Base-by-base conservation (phyloP, 352 stramenopile species). In the Phytophthora foliorum region DNA sequence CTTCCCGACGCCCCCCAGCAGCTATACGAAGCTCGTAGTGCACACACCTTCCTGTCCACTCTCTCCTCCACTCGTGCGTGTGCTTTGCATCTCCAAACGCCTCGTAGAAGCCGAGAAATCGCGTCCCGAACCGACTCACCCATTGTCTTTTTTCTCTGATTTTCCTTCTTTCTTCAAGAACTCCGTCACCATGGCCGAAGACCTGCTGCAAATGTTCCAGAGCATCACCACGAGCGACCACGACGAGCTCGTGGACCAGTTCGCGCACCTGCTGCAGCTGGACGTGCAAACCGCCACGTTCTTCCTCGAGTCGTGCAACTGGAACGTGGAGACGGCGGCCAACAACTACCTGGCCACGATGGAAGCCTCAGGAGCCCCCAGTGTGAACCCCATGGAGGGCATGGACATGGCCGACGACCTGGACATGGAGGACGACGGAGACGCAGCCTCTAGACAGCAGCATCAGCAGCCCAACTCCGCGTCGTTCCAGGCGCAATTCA, bases 221-320 rank as follows among this genome's bases (percentile, higher is more conserved):
- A 94, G 85, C 72, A 96, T 96, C 73, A 94, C 86, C 22, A 96
- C 89, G 24, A 84, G 73, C 39, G 89, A 96, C 65, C 86, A 93
- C 58, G 89, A 96, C 41, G 86, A 93, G 70, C 72, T 96, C 6
- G 79, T 96, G 24, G 84, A 93, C 45, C 89, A 96, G 60, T 96
- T 96, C 68, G 83, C 86, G 21, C 77, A 89, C 54, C 63, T 96
- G 32, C 61, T 96, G 67, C 72, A 93, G 63, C 64, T 91, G 50
- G 85, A 94, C 63, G 69, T 77, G 16, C 61, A 78, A 41, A 94
- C 86, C 39, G 88, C 86, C 44, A 82, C 72, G 49, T 96, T 96
- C 69, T 96, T 94, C 66, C 81, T 96, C 56, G 89, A 96, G 58
- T 94, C 86, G 63, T 92, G 80, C 56, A 96, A 94, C 75, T 96